Percentiles rank a stretch among this genome's conserved stretches.
Conservation (phyloP, 1,284 basidiomycete species). For the Hypsizygus ulmarius region DNA sequence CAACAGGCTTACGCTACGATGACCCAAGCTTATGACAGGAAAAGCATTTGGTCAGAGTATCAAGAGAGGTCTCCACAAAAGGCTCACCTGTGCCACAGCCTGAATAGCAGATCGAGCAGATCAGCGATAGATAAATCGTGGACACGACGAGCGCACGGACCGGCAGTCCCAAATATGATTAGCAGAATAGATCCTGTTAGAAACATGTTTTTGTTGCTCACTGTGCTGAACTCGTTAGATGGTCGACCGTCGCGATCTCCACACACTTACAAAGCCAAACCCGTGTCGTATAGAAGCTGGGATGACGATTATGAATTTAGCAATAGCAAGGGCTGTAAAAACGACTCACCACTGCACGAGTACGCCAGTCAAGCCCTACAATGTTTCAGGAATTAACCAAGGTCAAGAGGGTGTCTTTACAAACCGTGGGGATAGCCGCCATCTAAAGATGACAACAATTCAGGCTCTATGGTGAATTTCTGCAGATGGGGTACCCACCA, state of each 20-base stretch:
- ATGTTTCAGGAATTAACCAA: not conserved
- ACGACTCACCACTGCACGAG: slow-evolving; percentile 20
- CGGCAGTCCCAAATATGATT: slow-evolving; percentile 25
- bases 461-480: not conserved
- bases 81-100: slow-evolving; percentile 16
- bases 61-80: not conserved
- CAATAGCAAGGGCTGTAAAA: too few species aligned
- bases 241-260: not conserved
- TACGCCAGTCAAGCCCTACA: slow-evolving; percentile 18
- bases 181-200: slow-evolving; percentile 24
- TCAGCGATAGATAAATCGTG: not conserved
- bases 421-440: slow-evolving; percentile 19
- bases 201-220: slow-evolving; percentile 27
- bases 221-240: slow-evolving; percentile 9
- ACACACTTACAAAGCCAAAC: slow-evolving; percentile 19
- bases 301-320: not conserved
- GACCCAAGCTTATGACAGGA: slow-evolving; percentile 16
- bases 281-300: slow-evolving; percentile 20
- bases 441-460: slow-evolving; percentile 8
- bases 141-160: slow-evolving; percentile 12
- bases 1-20: slow-evolving; percentile 15
- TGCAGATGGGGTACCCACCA: slow-evolving; percentile 9
- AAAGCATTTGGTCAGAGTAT: not conserved
- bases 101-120: not conserved
- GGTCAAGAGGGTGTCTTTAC: not conserved